phyloP scores from a whole-genome alignment of 2,329 filamentous ascomycete genomes.

The Nectriaceae sp. region DNA sequence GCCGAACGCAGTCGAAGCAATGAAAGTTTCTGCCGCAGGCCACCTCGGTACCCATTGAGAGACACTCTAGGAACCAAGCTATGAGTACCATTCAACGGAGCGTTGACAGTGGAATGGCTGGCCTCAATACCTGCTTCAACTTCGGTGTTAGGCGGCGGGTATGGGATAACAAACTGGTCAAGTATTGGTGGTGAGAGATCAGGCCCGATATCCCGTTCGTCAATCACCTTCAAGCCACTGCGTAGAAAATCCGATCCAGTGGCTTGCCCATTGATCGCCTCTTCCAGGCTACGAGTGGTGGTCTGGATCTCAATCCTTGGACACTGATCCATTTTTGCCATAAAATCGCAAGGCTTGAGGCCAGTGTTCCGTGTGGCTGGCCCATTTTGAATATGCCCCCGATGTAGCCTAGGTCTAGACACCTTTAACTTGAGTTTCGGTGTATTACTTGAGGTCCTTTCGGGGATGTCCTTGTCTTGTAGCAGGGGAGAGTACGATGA shows the following conservation, averaged over 20 bases:
- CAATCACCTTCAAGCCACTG: slow-evolving; percentile 8
- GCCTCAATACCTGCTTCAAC: not conserved
- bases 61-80: slow-evolving; percentile 9
- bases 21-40: slow-evolving; percentile 33
- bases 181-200: slow-evolving; percentile 25
- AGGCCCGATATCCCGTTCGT: slow-evolving; percentile 6
- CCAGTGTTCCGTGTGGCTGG: slow-evolving; percentile 21
- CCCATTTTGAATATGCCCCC: slow-evolving; percentile 15
- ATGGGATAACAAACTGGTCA: slow-evolving; percentile 38
- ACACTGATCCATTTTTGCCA: slow-evolving; percentile 31
- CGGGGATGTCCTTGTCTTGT: slow-evolving; percentile 1
- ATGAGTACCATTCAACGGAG: slow-evolving; percentile 10
- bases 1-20: slow-evolving; percentile 29
- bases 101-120: slow-evolving; percentile 10
- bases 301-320: slow-evolving; percentile 12
- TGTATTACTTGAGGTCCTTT: slow-evolving; percentile 13
- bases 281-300: slow-evolving; percentile 12
- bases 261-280: slow-evolving; percentile 11
- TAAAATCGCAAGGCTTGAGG: slow-evolving; percentile 35
- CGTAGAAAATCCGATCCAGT: slow-evolving; percentile 6
- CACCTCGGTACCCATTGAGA: slow-evolving; percentile 9
- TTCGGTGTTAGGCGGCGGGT: slow-evolving; percentile 33
- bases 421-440: slow-evolving; percentile 35
- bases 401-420: slow-evolving; percentile 31
- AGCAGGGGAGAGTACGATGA: slow-evolving; percentile 16